Base-by-base conservation (phyloP, 1,139 yeast species). In the Hyphopichia fennica region DNA sequence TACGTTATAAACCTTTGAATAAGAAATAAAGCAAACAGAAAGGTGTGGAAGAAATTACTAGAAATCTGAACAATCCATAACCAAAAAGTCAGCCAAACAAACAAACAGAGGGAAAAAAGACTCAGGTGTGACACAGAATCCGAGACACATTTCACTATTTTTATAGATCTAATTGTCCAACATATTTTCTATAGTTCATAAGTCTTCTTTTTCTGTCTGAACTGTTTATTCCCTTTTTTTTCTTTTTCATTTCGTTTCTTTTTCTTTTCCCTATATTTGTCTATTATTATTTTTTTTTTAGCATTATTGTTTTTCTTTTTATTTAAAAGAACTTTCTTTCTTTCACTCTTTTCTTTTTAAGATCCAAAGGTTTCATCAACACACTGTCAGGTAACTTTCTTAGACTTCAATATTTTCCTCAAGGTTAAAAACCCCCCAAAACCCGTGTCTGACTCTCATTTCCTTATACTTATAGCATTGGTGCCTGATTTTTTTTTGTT, bases 141-240 rank as follows among this genome's bases (percentile, higher is more conserved):
- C 17, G 34, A 31, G 34, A 31, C 34, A 31, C 22, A 17, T 17
- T 31, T 17, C 22, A 17, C 18, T 29, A 17, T 13, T 5, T 31
- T 18, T 5, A 16, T 17, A 31, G 34, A 31, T 31, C 34, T 31
- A 16, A 31, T 31, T 31, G 34, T 31, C 34, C 34, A 18, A 17
- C 3, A 10, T 18, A 31, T 31, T 16, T 25, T 34, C 29, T 23
- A 13, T 34, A 13, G 6, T 23, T 16, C 3, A 14, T 4, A 8
- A 18, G 7, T 13, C 15, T 35, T 15, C 14, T 17, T 27, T 28
- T 35, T 35, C 14, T 20, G 3, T 23, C 28, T n/a, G n/a, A n/a
- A n/a, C n/a, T n/a, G n/a, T 35, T 28, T 25, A 13, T 7, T 23
- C 18, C 18, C 28, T 18, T 35, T 35, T 35, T 27, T 28, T 23